A percentile compares a stretch with the other conserved stretches of the same genome.
Conservation (phyloP, 441 rosid genomes). For the Jatropha podagrica region DNA sequence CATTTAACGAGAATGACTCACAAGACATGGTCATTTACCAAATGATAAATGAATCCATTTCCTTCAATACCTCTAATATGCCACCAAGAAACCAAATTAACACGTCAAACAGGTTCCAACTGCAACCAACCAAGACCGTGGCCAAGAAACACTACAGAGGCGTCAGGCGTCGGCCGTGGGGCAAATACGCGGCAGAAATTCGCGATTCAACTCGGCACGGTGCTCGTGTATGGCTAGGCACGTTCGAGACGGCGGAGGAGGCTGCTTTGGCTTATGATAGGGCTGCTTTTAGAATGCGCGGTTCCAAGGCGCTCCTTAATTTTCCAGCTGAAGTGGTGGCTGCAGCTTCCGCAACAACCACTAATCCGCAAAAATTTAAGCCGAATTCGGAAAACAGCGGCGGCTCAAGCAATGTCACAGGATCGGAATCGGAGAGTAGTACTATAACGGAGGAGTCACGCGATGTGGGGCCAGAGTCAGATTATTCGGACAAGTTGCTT, state of each 20-base stretch:
- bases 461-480: neutral
- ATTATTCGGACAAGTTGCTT: neutral
- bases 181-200: slow-evolving; percentile 66
- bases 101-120: slow-evolving; percentile 24
- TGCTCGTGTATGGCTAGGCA: slow-evolving; percentile 60
- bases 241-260: slow-evolving; percentile 56
- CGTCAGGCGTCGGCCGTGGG: slow-evolving; percentile 69
- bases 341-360: slow-evolving; percentile 23
- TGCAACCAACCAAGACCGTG: slow-evolving; percentile 24
- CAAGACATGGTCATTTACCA: slow-evolving; percentile 69
- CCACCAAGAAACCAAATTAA: slow-evolving; percentile 20
- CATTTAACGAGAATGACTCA: slow-evolving; percentile 66
- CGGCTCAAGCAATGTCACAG: slow-evolving; percentile 18
- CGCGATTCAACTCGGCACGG: slow-evolving; percentile 55
- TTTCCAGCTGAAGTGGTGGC: slow-evolving; percentile 49
- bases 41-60: slow-evolving; percentile 40
- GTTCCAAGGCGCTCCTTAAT: slow-evolving; percentile 63
- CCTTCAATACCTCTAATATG: neutral
- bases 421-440: slow-evolving; percentile 20
- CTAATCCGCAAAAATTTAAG: neutral
- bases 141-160: slow-evolving; percentile 64
- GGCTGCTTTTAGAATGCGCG: slow-evolving; percentile 67
- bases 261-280: slow-evolving; percentile 69
- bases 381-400: slow-evolving; percentile 13
- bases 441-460: neutral